Base-by-base conservation (phyloP, 768 basidiomycete genomes). In the Trametes meyenii region DNA sequence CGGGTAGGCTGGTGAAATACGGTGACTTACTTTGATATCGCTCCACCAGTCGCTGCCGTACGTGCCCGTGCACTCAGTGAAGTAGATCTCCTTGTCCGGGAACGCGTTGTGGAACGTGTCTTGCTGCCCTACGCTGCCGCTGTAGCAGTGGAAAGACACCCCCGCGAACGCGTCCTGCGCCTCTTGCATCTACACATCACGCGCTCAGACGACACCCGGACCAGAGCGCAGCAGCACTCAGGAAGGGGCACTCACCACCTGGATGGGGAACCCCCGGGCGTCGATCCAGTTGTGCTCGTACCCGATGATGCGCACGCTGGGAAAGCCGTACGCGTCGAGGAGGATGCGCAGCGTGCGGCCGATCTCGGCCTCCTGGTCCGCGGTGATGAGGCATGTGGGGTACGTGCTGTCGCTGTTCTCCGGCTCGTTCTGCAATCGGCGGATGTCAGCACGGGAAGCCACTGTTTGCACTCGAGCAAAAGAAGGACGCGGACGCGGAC, bases 211-310 rank as follows among this genome's bases (percentile, higher is more conserved):
- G 12, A 1, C 10, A 5, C 19, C 10, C n/a, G n/a, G n/a, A 12
- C 24, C 36, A 1, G 13, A 24, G 21, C 13, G 14, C n/a, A 33
- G 48, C 36, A n/a, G 38, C 10, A 11, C 14, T 5, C 11, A 14
- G 3, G 36, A 17, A 33, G 38, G 50, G 3, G 45, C 12, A 29
- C 42, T 11, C 40, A 83, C 83, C 77, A 80, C 64, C 75, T 82
- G 74, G 3, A 87, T 79, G 0, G 90, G 86, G 65, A 91, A 92
- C 13, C 76, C 73, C 2, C 76, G 83, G 16, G 88, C 86, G 62
- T 84, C 80, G 53, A 79, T 77, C 90, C 90, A 92, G 68, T 92
- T 92, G 66, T 92, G 90, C 65, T 90, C 84, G 62, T 78, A 83
- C 23, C 88, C 90, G 36, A 91, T 77, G 46, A 92, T 77, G 71